Evolutionary conservation across 2,329 filamentous ascomycete genomes (phyloP).

Genomic region (Triangularia verruculosa): DNA sequence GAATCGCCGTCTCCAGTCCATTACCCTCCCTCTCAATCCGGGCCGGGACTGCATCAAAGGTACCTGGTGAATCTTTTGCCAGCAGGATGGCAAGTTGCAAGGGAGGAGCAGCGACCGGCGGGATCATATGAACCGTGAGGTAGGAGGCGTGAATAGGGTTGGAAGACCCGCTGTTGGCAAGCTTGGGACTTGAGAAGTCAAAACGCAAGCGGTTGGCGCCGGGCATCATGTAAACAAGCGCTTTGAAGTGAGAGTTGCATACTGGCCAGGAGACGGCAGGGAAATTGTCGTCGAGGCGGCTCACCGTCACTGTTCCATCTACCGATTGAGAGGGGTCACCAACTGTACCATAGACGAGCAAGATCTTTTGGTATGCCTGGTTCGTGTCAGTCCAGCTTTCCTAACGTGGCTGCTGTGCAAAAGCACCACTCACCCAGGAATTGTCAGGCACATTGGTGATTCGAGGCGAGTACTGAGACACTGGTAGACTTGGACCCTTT

Average conservation of each 20-base stretch:
- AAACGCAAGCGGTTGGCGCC: slow-evolving; percentile 86
- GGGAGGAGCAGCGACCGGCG: slow-evolving; percentile 73
- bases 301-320: slow-evolving; percentile 77
- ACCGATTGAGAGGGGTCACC: slow-evolving; percentile 67
- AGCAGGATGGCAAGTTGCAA: slow-evolving; percentile 86
- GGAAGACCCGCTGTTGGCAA: slow-evolving; percentile 64
- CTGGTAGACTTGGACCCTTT: slow-evolving; percentile 53
- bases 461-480: slow-evolving; percentile 77
- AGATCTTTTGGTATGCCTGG: slow-evolving; percentile 86
- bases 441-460: slow-evolving; percentile 77
- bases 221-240: slow-evolving; percentile 82
- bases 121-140: slow-evolving; percentile 82
- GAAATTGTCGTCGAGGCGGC: slow-evolving; percentile 80
- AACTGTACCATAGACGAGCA: slow-evolving; percentile 77
- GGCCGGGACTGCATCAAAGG: slow-evolving; percentile 78
- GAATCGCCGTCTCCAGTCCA: slow-evolving; percentile 71
- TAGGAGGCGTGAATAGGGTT: slow-evolving; percentile 74
- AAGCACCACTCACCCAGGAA: slow-evolving; percentile 66
- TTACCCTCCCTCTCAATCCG: slow-evolving; percentile 78
- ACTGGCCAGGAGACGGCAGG: slow-evolving; percentile 85
- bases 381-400: slow-evolving; percentile 24
- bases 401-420: slow-evolving; percentile 16
- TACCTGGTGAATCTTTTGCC: slow-evolving; percentile 81
- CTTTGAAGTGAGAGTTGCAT: slow-evolving; percentile 85
- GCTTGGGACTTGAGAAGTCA: slow-evolving; percentile 81